Conservation (phyloP, 495 filamentous ascomycete species). For the Trichocladium uniseriatum region DNA sequence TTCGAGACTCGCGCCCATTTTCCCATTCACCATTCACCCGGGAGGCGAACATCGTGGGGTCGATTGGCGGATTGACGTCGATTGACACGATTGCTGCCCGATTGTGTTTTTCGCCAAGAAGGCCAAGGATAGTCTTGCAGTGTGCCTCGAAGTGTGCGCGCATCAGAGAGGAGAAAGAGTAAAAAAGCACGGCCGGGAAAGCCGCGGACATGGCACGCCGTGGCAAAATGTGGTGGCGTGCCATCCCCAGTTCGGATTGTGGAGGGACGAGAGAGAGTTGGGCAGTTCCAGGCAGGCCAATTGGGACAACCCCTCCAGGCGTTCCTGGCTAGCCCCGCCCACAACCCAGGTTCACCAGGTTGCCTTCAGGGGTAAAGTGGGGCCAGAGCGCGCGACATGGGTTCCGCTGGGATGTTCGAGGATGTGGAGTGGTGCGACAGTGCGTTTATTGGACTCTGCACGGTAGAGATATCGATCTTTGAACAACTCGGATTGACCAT, state of each 20-base stretch:
- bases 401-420: not conserved
- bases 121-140: not conserved
- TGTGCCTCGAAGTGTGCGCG: not conserved
- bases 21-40: too few relatives aligned
- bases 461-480: not conserved
- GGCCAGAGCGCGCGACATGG: not conserved
- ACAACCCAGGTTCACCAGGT: not conserved
- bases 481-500: not conserved
- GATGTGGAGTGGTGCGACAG: not conserved
- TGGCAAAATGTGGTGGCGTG: not conserved
- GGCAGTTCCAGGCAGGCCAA: conserved; percentile 1
- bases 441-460: conserved; percentile 3
- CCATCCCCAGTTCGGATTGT: not conserved
- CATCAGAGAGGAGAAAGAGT: too few relatives aligned
- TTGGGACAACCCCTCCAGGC: not conserved
- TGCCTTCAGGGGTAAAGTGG: conserved; percentile 15
- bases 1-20: too few relatives aligned
- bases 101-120: too few relatives aligned
- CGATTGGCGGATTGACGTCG: too few relatives aligned
- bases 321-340: conserved; percentile 7
- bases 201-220: too few relatives aligned
- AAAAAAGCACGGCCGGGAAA: too few relatives aligned
- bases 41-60: too few relatives aligned
- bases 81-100: too few relatives aligned
- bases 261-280: not conserved